Base-by-base conservation (phyloP, 2,329 filamentous ascomycete species). In the Penicillium oxalicum region DNA sequence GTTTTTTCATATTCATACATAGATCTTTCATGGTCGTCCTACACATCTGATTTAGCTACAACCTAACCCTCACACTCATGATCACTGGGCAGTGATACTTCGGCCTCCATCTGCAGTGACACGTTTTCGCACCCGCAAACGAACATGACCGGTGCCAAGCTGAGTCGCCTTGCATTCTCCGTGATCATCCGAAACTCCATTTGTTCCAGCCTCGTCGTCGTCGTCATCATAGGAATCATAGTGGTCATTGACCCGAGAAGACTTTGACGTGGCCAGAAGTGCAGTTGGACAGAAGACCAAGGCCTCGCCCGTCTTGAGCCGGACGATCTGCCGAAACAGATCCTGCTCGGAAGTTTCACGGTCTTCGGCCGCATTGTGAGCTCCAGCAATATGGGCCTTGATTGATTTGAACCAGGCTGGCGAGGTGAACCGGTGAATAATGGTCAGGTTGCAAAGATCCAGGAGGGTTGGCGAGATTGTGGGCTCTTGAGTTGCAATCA, bases 401-500 rank as follows among this genome's bases (percentile, higher is more conserved):
- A 81, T 66, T 0, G 71, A 70, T 0, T 61, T 59, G 27, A 81
- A 74, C 85, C 84, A 88, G 1, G 76, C 75, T 0, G 84, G 84
- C 0, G 79, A 83, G 0, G 75, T 81, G 64, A 91, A 91, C 0
- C 83, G 77, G 60, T 91, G 86, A 0, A 90, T 81, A 12, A 90
- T 74, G 0, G 81, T 86, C n/a, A 87, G 70, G 1, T 80, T 83
- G 63, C 83, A 89, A 0, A 91, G 71, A 45, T 88, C 85, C 0
- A 91, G 74, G 0, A 93, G 74, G 12, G 77, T 75, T 0, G 82
- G 80, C 0, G 83, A 84, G 4, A 91, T 75, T 0, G 84, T 88
- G 0, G 87, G 87, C 58, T 91, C 87, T 61, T 93, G 86, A 0
- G 87, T 91, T 0, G 86, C 83, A 29, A 91, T 83, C 37, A 91